Evolutionary conservation across 2,329 filamentous ascomycete species (phyloP).

Genomic region (Aspergillus glaucus): DNA sequence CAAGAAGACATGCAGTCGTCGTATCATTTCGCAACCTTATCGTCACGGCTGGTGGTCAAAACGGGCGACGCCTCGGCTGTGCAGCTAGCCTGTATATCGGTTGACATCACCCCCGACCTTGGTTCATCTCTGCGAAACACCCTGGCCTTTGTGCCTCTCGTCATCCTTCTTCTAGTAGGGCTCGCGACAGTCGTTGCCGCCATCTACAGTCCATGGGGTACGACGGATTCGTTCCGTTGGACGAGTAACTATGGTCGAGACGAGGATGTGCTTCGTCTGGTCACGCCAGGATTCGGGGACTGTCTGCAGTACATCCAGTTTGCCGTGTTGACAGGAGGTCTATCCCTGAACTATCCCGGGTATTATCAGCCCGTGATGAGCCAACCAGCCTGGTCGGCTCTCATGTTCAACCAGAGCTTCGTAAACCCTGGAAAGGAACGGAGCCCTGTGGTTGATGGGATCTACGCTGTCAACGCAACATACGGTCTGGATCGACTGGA

Average conservation of each 20-base stretch:
- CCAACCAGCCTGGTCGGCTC: conserved; percentile 76
- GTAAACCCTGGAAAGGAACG: conserved; percentile 62
- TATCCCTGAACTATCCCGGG: conserved; percentile 84
- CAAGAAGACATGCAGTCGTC: conserved; percentile 69
- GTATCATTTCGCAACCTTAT: conserved; percentile 80
- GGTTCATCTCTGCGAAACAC: conserved; percentile 62
- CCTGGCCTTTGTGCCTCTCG: conserved; percentile 68
- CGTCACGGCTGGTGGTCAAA: conserved; percentile 64
- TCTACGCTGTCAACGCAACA: conserved; percentile 73
- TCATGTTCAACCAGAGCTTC: conserved; percentile 92
- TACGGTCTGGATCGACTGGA: conserved; percentile 75
- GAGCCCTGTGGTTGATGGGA: conserved; percentile 67
- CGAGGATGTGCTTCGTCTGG: conserved; percentile 79
- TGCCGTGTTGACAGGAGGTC: conserved; percentile 74
- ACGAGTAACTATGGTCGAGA: conserved; percentile 97
- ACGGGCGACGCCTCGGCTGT: conserved; percentile 62
- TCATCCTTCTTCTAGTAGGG: conserved; percentile 72
- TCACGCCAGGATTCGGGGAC: conserved; percentile 93
- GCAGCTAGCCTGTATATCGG: conserved; percentile 70
- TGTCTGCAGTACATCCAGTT: conserved; percentile 98
- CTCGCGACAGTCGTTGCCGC: conserved; percentile 76
- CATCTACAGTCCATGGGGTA: conserved; percentile 91
- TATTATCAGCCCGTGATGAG: conserved; percentile 90
- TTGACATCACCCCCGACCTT: conserved; percentile 77
- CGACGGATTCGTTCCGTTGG: conserved; percentile 85